phyloP scores from a whole-genome alignment of 352 stramenopile species.

The Blastocystis sp. region DNA sequence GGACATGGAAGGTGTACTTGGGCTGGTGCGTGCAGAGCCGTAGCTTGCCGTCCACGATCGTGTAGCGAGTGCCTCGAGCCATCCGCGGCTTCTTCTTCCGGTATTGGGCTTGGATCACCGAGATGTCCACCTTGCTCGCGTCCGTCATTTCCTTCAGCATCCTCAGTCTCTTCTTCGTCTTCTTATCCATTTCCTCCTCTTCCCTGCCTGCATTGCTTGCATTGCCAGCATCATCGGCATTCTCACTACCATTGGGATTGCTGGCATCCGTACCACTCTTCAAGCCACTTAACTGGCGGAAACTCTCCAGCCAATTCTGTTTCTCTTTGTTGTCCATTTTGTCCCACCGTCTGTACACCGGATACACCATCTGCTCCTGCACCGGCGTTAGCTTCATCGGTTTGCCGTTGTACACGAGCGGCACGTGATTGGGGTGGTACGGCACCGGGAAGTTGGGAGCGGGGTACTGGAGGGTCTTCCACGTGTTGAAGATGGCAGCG shows the following conservation, averaged over 20 bases:
- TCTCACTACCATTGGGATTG: background rate
- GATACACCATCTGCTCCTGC: background rate
- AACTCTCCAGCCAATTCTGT: background rate
- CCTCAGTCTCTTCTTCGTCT: too few species aligned
- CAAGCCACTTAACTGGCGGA: background rate
- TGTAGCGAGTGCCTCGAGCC: background rate
- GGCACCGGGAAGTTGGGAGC: background rate
- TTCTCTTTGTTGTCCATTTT: background rate
- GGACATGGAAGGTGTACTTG: background rate
- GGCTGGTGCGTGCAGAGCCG: background rate
- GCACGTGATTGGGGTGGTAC: background rate
- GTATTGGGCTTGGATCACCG: background rate
- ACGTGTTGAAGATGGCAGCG: background rate
- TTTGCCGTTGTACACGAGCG: background rate
- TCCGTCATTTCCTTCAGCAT: background rate
- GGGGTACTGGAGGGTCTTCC: background rate
- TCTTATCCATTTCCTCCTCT: too few species aligned
- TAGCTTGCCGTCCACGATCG: background rate
- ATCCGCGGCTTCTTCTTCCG: background rate
- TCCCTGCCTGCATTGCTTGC: too few species aligned
- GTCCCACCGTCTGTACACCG: background rate
- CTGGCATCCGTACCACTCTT: background rate
- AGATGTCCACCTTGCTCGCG: background rate
- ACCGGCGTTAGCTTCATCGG: background rate
- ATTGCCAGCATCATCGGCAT: too few species aligned